Evolutionary conservation across 2,329 filamentous ascomycete genomes (phyloP).

Genomic region (Thermothelomyces thermophilus): DNA sequence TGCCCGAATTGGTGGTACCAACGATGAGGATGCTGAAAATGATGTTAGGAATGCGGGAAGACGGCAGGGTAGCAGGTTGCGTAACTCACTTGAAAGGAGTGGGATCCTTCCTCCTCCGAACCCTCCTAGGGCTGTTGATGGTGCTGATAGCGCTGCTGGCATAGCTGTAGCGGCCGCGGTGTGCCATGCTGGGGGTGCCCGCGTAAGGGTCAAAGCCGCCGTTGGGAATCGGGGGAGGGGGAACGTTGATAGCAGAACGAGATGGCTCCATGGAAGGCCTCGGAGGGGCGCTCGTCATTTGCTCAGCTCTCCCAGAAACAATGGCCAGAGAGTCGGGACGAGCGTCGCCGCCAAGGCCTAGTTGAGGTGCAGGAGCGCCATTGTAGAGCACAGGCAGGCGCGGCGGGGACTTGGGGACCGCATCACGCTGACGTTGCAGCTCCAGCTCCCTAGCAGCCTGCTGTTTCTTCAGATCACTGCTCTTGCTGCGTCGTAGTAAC

Average conservation of each 20-base stretch:
- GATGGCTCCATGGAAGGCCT: constrained; percentile 51
- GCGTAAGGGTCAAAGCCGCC: constrained; percentile 69
- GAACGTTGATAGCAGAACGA: constrained; percentile 36
- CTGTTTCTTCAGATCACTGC: constrained; percentile 57
- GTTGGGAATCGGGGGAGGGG: constrained; percentile 54
- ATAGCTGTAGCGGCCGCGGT: constrained; percentile 94
- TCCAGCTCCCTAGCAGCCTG: constrained; percentile 50
- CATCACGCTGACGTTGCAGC: constrained; percentile 45
- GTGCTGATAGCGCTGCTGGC: constrained; percentile 86
- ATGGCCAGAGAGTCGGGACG: constrained; percentile 58
- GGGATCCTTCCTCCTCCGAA: constrained; percentile 91
- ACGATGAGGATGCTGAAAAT: constrained; percentile 75
- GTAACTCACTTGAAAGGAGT: constrained; percentile 91
- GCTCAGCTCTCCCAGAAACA: constrained; percentile 42
- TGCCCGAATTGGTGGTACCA: constrained; percentile 80
- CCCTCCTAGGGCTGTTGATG: constrained; percentile 84
- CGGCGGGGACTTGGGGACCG: constrained; percentile 41
- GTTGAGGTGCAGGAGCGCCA: constrained; percentile 39
- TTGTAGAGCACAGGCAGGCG: constrained; percentile 49
- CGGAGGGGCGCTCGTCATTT: constrained; percentile 28
- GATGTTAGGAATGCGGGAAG: constrained; percentile 5
- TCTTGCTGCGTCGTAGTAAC: constrained; percentile 63
- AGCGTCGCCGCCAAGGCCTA: constrained; percentile 52
- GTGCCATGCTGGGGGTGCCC: constrained; percentile 88
- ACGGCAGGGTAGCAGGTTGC: background rate